These are phyloP conservation scores for Starmerella sp. DNA, from an alignment of 805 yeast species.

Conservation along the genomic window DNA sequence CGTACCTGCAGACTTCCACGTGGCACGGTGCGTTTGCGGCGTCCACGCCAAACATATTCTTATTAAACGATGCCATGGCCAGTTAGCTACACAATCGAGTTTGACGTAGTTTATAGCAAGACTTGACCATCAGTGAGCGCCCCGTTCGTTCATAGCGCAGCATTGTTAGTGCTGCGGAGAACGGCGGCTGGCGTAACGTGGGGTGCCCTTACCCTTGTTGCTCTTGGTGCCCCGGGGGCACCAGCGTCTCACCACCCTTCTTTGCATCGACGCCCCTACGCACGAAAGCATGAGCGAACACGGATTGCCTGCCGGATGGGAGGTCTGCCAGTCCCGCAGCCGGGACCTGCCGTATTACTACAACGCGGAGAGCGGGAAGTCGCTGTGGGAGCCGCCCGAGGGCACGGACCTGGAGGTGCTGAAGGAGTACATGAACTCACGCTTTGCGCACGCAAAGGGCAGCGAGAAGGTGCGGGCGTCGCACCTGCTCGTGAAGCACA, in stretches of 20 bases:
- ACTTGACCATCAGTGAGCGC: no score
- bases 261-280: no score
- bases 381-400: conserved; percentile 85
- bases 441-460: conserved; percentile 20
- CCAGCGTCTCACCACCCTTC: neutral
- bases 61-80: no score
- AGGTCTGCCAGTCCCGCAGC: conserved; percentile 62
- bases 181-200: neutral
- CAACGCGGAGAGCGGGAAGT: conserved; percentile 56
- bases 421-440: conserved; percentile 41
- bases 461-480: conserved; percentile 54
- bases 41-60: no score
- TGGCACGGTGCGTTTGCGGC: no score
- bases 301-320: conserved; percentile 85
- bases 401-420: conserved; percentile 60
- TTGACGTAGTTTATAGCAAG: no score
- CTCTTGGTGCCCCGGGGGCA: neutral
- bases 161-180: neutral
- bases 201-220: conserved; percentile 5
- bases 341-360: conserved; percentile 77
- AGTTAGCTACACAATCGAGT: no score
- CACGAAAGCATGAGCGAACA: neutral
- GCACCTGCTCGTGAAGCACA: conserved; percentile 76
- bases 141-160: no score
- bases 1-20: no score